These are phyloP conservation scores for Cladosporium sp. DNA, from an alignment of 2,329 filamentous ascomycete genomes.

Conservation along the genomic window DNA sequence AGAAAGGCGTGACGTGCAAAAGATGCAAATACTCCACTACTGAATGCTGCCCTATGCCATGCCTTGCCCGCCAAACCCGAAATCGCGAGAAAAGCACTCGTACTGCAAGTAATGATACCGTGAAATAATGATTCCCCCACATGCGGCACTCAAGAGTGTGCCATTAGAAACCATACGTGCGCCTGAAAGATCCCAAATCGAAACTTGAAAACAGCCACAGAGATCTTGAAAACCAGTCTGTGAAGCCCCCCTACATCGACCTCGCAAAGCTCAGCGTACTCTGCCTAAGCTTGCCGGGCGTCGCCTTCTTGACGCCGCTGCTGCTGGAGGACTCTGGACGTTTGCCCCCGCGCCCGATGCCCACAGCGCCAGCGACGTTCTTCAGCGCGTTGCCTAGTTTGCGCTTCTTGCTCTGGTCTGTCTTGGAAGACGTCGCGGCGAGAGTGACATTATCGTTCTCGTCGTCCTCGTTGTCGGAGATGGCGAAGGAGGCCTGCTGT, in stretches of 20 bases:
- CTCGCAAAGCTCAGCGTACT: constrained; percentile 19
- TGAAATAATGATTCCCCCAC: too few relatives aligned
- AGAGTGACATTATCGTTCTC: background rate
- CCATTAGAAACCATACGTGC: too few relatives aligned
- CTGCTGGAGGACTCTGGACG: constrained; percentile 6
- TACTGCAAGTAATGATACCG: too few relatives aligned
- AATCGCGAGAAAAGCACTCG: too few relatives aligned
- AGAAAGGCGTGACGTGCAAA: too few relatives aligned
- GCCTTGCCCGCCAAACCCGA: too few relatives aligned
- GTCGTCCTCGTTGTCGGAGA: background rate
- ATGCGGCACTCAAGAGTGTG: too few relatives aligned
- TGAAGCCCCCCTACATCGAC: background rate
- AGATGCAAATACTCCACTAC: too few relatives aligned
- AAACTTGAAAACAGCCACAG: too few relatives aligned
- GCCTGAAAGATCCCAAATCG: too few relatives aligned
- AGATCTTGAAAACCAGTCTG: too few relatives aligned
- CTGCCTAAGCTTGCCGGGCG: constrained; percentile 16
- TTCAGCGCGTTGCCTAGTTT: constrained; percentile 8
- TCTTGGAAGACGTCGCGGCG: background rate
- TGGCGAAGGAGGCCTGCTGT: constrained; percentile 8
- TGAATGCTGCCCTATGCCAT: too few relatives aligned
- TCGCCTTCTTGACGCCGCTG: background rate
- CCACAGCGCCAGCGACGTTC: constrained; percentile 10
- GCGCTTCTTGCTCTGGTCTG: constrained; percentile 10
- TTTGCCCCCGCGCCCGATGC: constrained; percentile 16